Conservation (phyloP, 2,329 filamentous ascomycete species). For the Aureobasidium leucospermi region DNA sequence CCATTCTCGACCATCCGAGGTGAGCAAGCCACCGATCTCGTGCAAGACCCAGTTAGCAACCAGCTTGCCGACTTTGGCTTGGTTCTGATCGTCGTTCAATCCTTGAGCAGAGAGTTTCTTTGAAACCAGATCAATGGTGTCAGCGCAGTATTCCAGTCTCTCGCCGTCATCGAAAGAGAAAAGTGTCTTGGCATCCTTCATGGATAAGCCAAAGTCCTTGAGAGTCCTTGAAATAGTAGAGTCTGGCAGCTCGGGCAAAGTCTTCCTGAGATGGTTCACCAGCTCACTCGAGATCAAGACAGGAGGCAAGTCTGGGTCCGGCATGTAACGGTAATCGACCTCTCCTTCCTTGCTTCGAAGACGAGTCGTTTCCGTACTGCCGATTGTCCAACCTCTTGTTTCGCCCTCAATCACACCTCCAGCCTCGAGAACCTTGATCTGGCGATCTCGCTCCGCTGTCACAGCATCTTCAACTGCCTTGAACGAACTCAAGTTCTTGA, state of each 20-base stretch:
- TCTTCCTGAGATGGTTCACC: constrained; percentile 53
- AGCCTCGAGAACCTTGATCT: constrained; percentile 70
- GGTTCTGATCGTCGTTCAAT: not conserved
- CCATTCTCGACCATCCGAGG: constrained; percentile 34
- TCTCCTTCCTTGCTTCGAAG: constrained; percentile 92
- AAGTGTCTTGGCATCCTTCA: constrained; percentile 78
- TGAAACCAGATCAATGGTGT: constrained; percentile 48
- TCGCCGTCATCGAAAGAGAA: constrained; percentile 70
- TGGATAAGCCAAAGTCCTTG: constrained; percentile 59
- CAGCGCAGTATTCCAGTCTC: constrained; percentile 74
- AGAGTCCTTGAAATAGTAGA: constrained; percentile 41
- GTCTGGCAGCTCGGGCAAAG: constrained; percentile 67
- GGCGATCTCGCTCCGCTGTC: constrained; percentile 79
- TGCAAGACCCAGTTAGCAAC: constrained; percentile 55
- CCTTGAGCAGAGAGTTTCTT: constrained; percentile 2
- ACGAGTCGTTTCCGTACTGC: constrained; percentile 70
- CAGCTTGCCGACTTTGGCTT: constrained; percentile 37
- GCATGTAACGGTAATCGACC: constrained; percentile 98
- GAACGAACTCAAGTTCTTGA: constrained; percentile 94
- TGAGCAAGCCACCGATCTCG: constrained; percentile 43
- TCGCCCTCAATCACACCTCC: constrained; percentile 74
- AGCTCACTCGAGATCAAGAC: constrained; percentile 67
- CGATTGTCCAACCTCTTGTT: constrained; percentile 87
- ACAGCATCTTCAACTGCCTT: constrained; percentile 94
- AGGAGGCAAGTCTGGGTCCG: constrained; percentile 82